A percentile compares a stretch with the other conserved stretches of the same genome.
Evolutionary conservation across 768 basidiomycete species (phyloP).

Genomic region (Phaffia tasmanica): DNA sequence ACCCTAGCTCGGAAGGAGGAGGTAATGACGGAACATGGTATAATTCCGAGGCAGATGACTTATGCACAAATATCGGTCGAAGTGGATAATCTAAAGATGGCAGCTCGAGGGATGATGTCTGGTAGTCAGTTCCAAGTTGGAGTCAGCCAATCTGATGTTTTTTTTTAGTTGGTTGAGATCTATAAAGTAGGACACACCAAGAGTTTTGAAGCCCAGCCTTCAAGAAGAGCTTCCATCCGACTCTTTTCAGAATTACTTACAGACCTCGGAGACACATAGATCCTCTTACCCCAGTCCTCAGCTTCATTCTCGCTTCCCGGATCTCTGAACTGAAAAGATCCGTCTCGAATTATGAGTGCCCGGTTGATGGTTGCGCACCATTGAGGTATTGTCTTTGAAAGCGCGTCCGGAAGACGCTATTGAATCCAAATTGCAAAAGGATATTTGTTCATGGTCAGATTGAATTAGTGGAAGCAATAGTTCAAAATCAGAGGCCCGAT

Average conservation of each 20-base stretch:
- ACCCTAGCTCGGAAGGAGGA: constrained; percentile 34
- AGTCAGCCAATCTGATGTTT: not conserved
- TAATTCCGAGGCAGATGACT: constrained; percentile 51
- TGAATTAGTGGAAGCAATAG: not conserved
- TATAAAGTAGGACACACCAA: constrained; percentile 46
- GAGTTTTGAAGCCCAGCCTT: constrained; percentile 58
- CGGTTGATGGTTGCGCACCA: constrained; percentile 48
- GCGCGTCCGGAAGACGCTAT: constrained; percentile 73
- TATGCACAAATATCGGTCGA: constrained; percentile 79
- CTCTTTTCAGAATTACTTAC: constrained; percentile 55
- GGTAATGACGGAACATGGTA: constrained; percentile 16
- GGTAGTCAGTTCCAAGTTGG: constrained; percentile 10
- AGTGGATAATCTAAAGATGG: constrained; percentile 55
- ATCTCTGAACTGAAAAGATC: constrained; percentile 30
- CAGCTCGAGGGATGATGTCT: constrained; percentile 64
- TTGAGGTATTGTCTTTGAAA: constrained; percentile 85
- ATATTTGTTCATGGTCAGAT: not conserved
- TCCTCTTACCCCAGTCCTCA: constrained; percentile 45
- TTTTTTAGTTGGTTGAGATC: no score
- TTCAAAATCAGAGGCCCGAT: not conserved
- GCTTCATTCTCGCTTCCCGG: constrained; percentile 14
- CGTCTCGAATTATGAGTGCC: constrained; percentile 1
- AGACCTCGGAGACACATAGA: constrained; percentile 59
- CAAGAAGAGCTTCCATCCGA: constrained; percentile 59
- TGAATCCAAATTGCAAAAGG: not conserved